Base-by-base conservation (phyloP, 768 basidiomycete genomes). In the Nevesoporus exiguus region DNA sequence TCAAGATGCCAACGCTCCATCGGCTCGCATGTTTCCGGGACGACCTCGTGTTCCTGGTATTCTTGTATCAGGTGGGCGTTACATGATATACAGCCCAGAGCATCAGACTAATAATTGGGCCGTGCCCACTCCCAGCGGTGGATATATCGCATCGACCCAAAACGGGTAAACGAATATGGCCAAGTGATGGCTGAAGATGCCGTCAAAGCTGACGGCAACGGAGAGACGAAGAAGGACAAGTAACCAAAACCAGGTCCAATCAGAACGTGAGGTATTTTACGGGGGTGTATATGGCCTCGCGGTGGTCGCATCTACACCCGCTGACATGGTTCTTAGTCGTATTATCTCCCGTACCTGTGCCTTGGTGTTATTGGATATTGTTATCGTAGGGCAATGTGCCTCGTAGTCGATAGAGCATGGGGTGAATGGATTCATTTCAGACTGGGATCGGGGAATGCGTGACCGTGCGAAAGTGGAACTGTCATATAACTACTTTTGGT, bases 121-220 rank as follows among this genome's bases (percentile, higher is more conserved):
- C 61, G 70, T 48, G 53, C 17, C 33, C 25, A 25, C 37, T 29
- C 19, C 13, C 71, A 95, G 89, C 88, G 93, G 52, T 99, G 90
- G 90, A 98, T 98, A 72, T 99, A 99, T 78, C 86, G 92, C 39
- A 80, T 98, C 66, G 97, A 99, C 74, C 89, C 86, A 62, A 90
- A 89, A 62, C 88, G 97, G 61, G 82, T 92, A 61, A 99, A 99
- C 73, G 96, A 98, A 76, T 98, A 92, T 69, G 95, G 95, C 41
- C 91, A 96, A 72, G 88, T 93, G 60, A 71, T 88, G 73, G 73
- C 66, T 31, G 71, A 73, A 42, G 84, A 82, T 66, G 72, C 63
- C 49, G 69, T 68, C 53, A 72, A 54, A 33, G 74, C 66, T 55
- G 74, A 77, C 69, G 67, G 60, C 71, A 68, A 64, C 30, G 65